phyloP scores from a whole-genome alignment of 2,329 filamentous ascomycete genomes.

The Aspergillus pseudotamarii region DNA sequence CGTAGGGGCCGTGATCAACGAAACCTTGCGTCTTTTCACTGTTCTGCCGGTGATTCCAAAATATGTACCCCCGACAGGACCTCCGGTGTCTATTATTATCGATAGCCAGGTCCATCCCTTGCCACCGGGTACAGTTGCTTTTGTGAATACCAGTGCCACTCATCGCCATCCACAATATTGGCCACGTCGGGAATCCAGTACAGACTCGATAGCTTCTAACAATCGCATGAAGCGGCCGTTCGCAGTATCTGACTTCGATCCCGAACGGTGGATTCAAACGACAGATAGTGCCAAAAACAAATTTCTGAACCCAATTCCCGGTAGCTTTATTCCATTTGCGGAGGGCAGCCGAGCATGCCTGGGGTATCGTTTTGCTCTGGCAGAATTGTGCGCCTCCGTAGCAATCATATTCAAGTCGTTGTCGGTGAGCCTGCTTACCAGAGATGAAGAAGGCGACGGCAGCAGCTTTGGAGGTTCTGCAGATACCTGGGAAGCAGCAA shows the following conservation, averaged over 20 bases:
- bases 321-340: conserved; percentile 4
- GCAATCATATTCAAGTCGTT: not conserved
- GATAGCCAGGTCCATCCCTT: not conserved
- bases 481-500: not conserved
- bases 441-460: too few relatives aligned
- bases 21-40: conserved; percentile 5
- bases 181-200: conserved; percentile 1
- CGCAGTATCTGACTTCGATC: too few relatives aligned
- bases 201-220: not conserved
- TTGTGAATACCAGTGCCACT: not conserved
- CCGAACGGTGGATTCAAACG: too few relatives aligned
- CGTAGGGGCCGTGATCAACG: conserved; percentile 1
- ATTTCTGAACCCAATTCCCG: not conserved
- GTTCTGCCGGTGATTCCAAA: conserved; percentile 7
- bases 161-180: conserved; percentile 7
- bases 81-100: not conserved
- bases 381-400: conserved; percentile 4
- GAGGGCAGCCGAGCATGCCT: conserved; percentile 3
- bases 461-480: too few relatives aligned
- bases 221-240: too few relatives aligned
- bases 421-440: not conserved
- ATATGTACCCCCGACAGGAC: not conserved
- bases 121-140: not conserved
- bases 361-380: conserved; percentile 2
- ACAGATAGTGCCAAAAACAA: too few relatives aligned